Conservation (phyloP, 2,329 filamentous ascomycete species). For the Calonectria henricotiae region DNA sequence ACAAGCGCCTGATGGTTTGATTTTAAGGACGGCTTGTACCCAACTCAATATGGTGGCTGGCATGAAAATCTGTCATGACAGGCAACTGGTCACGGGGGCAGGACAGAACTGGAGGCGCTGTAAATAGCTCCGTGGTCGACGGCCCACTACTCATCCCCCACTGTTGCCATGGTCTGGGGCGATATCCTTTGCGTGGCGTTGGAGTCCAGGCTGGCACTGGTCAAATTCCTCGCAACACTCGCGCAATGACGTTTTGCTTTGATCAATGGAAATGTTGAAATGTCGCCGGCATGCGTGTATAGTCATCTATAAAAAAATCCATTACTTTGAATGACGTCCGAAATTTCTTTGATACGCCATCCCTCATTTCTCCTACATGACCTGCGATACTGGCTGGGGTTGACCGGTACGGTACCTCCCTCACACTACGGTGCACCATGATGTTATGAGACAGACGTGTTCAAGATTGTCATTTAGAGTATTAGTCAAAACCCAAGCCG, state of each 20-base stretch:
- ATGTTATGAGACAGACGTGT: too few species aligned
- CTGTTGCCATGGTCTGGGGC: background rate
- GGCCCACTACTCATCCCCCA: background rate
- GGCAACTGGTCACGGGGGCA: background rate
- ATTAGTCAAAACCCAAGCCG: background rate
- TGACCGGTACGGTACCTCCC: too few species aligned
- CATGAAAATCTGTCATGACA: too few species aligned
- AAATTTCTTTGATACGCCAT: too few species aligned
- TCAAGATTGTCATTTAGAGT: too few species aligned
- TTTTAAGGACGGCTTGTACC: background rate
- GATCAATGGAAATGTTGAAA: background rate
- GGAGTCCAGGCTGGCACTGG: slow-evolving; percentile 23
- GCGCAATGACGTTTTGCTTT: background rate
- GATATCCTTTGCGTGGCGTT: background rate
- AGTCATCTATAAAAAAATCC: background rate
- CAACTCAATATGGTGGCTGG: background rate
- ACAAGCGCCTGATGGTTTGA: background rate
- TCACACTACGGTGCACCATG: too few species aligned
- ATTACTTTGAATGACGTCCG: background rate
- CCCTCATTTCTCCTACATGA: too few species aligned
- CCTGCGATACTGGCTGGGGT: too few species aligned
- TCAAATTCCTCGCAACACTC: background rate
- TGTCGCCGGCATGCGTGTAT: too few species aligned
- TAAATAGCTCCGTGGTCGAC: background rate
- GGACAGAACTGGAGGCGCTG: background rate